Percentiles rank a stretch among this genome's conserved stretches.
Conservation (phyloP, 495 filamentous ascomycete species). For the Talaromyces wortmannii region DNA sequence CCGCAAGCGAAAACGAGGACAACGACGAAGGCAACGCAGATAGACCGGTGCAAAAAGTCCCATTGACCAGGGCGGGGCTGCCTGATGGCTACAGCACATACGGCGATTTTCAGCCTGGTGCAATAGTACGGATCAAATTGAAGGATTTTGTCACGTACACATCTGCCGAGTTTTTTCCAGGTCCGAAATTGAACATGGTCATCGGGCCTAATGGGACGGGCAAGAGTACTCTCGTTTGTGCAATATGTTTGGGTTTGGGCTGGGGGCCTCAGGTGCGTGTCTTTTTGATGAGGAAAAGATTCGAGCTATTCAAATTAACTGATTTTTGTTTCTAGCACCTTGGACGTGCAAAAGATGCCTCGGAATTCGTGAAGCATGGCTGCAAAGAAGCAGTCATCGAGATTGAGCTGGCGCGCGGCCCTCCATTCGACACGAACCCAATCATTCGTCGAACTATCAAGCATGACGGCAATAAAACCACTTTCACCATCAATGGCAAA, state of each 20-base stretch:
- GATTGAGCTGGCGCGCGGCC: slow-evolving; percentile 68
- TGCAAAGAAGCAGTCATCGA: slow-evolving; percentile 72
- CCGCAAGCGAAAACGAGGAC: slow-evolving; percentile 2
- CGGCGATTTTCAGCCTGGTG: slow-evolving; percentile 62
- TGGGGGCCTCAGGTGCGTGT: slow-evolving; percentile 59
- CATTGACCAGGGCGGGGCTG: neutral
- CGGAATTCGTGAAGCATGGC: slow-evolving; percentile 93
- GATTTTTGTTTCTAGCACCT: slow-evolving; percentile 47
- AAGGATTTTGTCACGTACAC: slow-evolving; percentile 95
- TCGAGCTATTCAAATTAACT: slow-evolving; percentile 2
- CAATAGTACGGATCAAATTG: slow-evolving; percentile 82
- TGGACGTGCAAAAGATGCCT: slow-evolving; percentile 76
- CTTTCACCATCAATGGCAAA: slow-evolving; percentile 64
- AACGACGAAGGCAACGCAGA: slow-evolving; percentile 4
- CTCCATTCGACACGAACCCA: slow-evolving; percentile 49
- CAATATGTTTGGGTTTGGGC: slow-evolving; percentile 89
- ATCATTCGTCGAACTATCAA: slow-evolving; percentile 70
- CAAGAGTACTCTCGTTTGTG: slow-evolving; percentile 96
- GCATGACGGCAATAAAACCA: slow-evolving; percentile 70
- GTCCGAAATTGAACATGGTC: slow-evolving; percentile 95
- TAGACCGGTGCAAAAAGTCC: neutral
- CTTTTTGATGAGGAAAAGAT: neutral
- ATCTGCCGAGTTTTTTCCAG: slow-evolving; percentile 79
- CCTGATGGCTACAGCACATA: neutral
- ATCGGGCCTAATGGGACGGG: slow-evolving; percentile 97